phyloP scores from a whole-genome alignment of 1,284 basidiomycete genomes.

The Termitomyces sp. region DNA sequence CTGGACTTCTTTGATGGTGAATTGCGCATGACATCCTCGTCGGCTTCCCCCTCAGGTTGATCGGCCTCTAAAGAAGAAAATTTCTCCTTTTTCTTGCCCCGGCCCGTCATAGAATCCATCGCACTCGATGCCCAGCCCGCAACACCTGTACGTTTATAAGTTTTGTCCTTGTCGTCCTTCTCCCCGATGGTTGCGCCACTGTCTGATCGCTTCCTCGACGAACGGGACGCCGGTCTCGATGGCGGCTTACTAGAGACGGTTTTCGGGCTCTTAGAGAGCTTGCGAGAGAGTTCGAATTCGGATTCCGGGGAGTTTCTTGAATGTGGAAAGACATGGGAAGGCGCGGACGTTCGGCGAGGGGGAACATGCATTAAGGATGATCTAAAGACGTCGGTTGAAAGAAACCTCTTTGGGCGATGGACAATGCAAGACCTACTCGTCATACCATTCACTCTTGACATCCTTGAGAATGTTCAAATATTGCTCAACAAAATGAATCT shows the following conservation, averaged over 20 bases:
- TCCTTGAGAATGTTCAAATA: slow-evolving; percentile 69
- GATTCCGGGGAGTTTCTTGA: slow-evolving; percentile 33
- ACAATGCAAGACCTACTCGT: slow-evolving; percentile 38
- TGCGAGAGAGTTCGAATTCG: slow-evolving; percentile 26
- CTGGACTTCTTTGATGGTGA: slow-evolving; percentile 21
- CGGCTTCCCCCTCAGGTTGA: slow-evolving; percentile 20
- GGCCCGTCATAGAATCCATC: slow-evolving; percentile 52
- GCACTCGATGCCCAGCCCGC: slow-evolving; percentile 64
- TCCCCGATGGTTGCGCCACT: slow-evolving; percentile 39
- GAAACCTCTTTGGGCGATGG: background rate
- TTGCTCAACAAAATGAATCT: slow-evolving; percentile 68
- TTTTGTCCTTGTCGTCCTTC: slow-evolving; percentile 31
- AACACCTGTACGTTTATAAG: slow-evolving; percentile 38
- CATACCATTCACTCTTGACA: slow-evolving; percentile 60
- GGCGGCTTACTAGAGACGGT: slow-evolving; percentile 36
- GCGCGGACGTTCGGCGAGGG: slow-evolving; percentile 11
- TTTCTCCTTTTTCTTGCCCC: slow-evolving; percentile 59
- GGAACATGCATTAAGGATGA: slow-evolving; percentile 13
- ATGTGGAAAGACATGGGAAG: slow-evolving; percentile 17
- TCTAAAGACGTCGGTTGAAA: slow-evolving; percentile 2
- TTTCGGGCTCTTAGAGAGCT: slow-evolving; percentile 36
- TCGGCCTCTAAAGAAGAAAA: slow-evolving; percentile 54
- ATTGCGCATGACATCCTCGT: slow-evolving; percentile 24
- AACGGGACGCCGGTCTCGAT: slow-evolving; percentile 49
- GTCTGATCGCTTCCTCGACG: slow-evolving; percentile 55